These are phyloP conservation scores for Sarocladium strictum DNA, from an alignment of 2,329 filamentous ascomycete genomes.

Conservation along the genomic window DNA sequence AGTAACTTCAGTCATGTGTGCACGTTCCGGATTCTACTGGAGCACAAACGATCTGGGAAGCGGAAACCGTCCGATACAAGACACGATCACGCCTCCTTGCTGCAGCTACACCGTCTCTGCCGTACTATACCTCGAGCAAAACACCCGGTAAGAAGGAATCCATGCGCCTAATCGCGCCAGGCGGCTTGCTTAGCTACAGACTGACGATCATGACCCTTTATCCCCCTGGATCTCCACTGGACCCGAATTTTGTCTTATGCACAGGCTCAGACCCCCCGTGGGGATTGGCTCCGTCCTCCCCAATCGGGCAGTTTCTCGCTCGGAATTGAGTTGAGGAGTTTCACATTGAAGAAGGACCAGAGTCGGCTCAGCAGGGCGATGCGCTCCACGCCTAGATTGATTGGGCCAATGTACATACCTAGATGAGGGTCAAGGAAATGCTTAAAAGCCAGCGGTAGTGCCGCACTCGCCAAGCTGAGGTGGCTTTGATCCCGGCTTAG, in stretches of 20 bases:
- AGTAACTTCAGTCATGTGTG: no score
- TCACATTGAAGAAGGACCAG: neutral
- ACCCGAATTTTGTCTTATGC: neutral
- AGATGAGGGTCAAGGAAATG: neutral
- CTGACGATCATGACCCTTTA: conserved; percentile 2
- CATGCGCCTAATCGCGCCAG: neutral
- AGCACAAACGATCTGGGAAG: no score
- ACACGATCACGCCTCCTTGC: no score
- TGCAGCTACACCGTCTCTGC: neutral
- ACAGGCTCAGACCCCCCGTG: neutral
- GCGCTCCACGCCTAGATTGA: neutral
- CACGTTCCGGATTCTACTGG: no score
- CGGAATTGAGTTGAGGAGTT: neutral
- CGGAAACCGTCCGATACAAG: no score
- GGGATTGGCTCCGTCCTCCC: conserved; percentile 6
- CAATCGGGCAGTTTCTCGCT: neutral
- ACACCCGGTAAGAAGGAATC: neutral
- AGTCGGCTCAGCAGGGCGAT: neutral
- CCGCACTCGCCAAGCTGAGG: neutral
- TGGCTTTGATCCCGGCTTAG: neutral
- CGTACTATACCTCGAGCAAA: neutral
- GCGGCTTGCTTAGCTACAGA: neutral
- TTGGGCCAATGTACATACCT: neutral
- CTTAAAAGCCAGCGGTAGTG: neutral
- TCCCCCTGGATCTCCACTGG: neutral